Evolutionary conservation across 345 rosid species (phyloP).

Genomic region (Rhodamnia argentea): DNA sequence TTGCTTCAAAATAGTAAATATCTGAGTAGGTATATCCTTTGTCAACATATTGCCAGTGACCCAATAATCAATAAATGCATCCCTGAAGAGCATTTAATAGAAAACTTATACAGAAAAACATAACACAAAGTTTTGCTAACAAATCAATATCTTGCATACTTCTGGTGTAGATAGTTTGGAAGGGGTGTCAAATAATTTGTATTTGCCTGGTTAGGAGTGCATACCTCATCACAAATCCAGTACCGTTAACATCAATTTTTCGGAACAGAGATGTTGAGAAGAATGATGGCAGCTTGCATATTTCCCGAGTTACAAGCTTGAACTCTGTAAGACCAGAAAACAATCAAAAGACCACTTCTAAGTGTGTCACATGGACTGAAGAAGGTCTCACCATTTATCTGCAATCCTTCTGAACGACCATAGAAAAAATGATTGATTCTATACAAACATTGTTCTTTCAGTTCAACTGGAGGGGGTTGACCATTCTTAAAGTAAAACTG

Average conservation of each 20-base stretch:
- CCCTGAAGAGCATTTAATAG: conserved; percentile 33
- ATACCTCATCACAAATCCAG: conserved; percentile 69
- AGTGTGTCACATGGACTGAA: neutral
- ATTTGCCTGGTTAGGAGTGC: conserved; percentile 3
- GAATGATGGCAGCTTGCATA: conserved; percentile 92
- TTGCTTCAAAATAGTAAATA: conserved; percentile 66
- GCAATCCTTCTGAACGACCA: conserved; percentile 65
- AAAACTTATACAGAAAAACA: neutral
- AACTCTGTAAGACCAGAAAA: conserved; percentile 25
- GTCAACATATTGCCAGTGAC: conserved; percentile 65
- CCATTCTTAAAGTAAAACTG: conserved; percentile 97
- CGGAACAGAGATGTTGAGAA: conserved; percentile 62
- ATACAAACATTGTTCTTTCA: conserved; percentile 62
- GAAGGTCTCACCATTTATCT: conserved; percentile 41
- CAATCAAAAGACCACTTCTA: neutral
- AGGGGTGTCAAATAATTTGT: neutral
- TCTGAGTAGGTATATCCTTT: conserved; percentile 66
- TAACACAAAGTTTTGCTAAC: neutral
- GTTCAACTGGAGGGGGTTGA: conserved; percentile 69
- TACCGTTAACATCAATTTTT: conserved; percentile 56
- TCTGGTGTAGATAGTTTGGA: neutral
- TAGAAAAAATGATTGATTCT: conserved; percentile 65
- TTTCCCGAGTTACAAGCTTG: conserved; percentile 66
- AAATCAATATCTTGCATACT: neutral
- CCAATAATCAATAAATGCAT: conserved; percentile 82